phyloP scores from a whole-genome alignment of 2,329 filamentous ascomycete species.

The Pseudogymnoascus verrucosus region DNA sequence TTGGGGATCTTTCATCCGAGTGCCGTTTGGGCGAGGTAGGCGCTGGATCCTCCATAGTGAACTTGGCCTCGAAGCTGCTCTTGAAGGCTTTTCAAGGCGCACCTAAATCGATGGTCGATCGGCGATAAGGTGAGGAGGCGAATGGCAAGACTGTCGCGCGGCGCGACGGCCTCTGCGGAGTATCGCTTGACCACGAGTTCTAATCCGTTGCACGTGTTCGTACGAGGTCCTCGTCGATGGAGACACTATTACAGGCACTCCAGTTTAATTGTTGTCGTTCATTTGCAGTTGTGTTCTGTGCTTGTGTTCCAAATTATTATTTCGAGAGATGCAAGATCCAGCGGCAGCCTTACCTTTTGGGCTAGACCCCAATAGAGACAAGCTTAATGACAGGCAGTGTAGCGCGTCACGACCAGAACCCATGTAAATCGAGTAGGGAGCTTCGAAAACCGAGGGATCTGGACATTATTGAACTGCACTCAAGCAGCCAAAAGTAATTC shows the following conservation, averaged over 20 bases:
- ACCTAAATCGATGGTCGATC: background rate
- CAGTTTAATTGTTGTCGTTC: background rate
- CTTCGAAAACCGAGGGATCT: constrained; percentile 8
- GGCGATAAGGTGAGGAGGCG: constrained; percentile 3
- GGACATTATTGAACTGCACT: background rate
- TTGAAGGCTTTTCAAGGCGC: background rate
- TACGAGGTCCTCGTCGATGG: background rate
- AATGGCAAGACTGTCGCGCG: background rate
- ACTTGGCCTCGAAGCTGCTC: background rate
- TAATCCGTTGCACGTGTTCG: background rate
- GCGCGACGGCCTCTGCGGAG: background rate
- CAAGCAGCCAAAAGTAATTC: background rate
- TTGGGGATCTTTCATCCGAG: constrained; percentile 12
- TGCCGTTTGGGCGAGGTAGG: constrained; percentile 11
- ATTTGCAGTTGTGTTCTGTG: background rate
- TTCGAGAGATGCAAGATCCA: constrained; percentile 6
- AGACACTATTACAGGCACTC: background rate
- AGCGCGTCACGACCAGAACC: constrained; percentile 7
- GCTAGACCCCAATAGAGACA: constrained; percentile 7
- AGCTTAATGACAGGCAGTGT: constrained; percentile 7
- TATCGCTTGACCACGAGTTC: background rate
- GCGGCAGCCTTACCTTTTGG: constrained; percentile 6
- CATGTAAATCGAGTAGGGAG: constrained; percentile 8
- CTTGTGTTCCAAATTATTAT: background rate
- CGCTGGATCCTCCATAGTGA: constrained; percentile 18